Evolutionary conservation across 768 basidiomycete genomes (phyloP), one percentile per base, ranked within the genome.

Genomic region (Psilocybe sp.): DNA sequence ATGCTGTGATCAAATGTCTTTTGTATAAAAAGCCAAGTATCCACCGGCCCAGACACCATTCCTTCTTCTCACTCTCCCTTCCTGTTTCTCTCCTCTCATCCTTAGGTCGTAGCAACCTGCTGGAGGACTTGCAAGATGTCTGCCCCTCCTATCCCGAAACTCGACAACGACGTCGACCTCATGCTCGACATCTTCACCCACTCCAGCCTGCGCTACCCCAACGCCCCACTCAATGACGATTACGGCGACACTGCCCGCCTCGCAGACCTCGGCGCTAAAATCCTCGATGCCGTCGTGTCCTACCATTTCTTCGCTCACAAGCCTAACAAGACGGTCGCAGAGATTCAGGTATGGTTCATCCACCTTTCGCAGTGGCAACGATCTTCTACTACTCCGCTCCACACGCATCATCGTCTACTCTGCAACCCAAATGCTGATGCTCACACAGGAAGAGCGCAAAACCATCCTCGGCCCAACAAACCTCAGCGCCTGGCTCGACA

Each of bases 171-270:
- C 51, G 44, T 68, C 40, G 74, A 79, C 41, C 64, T 83, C 40
- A 62, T 81, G 42, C 75, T 87, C 47, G 82, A 84, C 55, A 73
- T 86, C 44, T 80, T 72, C 63, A 80, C 77, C 0, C 81, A 84
- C 46, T 63, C 60, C 28, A 72, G 78, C 2, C 55, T 78, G 15
- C 68, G 70, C 49, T 43, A 51, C 38, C 12, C 46, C 7, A 56
- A 56, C 10, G 57, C 63, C 4, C 46, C 50, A 3, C 43, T 63
- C 55, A 75, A 74, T 23, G 67, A 75, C 4, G 73, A 77, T 37
- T 84, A 83, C 56, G 82, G 84, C 10, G 80, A 82, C 56, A 74
- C 72, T 16, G 76, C 80, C 18, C 80, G 87, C 40, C 74, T 89
- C 11, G 76, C 76, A 5, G 74, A 76, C 40, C 70, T 89, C 10